Conservation (phyloP, 495 filamentous ascomycete species). For the Penicillium alfredii region DNA sequence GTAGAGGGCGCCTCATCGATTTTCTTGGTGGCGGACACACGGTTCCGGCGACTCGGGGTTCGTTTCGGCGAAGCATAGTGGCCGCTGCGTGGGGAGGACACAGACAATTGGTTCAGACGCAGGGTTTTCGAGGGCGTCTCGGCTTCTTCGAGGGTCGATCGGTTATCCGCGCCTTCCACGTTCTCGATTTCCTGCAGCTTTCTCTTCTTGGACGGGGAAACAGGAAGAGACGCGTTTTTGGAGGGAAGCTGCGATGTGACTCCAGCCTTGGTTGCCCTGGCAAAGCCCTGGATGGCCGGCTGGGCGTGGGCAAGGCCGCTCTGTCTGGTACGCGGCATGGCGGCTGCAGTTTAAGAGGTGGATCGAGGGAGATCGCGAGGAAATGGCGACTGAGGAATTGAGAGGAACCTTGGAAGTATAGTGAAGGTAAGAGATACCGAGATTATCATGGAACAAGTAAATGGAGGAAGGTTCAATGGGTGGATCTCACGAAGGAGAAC, state of each 20-base stretch:
- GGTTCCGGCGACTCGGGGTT: conserved; percentile 15
- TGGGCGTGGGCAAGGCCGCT: conserved; percentile 30
- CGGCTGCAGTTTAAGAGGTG: conserved; percentile 16
- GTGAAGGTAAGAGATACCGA: conserved; percentile 23
- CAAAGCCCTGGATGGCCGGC: conserved; percentile 35
- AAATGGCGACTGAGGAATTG: conserved; percentile 21
- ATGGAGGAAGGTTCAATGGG: conserved; percentile 10
- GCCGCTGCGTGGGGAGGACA: conserved; percentile 35
- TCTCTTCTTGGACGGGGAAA: conserved; percentile 44
- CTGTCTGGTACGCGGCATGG: conserved; percentile 35
- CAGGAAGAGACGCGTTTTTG: conserved; percentile 22
- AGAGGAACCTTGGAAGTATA: conserved; percentile 15
- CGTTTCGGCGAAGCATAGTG: conserved; percentile 29
- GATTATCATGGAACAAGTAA: conserved; percentile 3
- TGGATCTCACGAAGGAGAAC: conserved; percentile 6
- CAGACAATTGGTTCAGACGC: conserved; percentile 32
- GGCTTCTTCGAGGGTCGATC: conserved; percentile 16
- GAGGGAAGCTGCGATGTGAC: conserved; percentile 15
- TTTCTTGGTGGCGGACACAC: conserved; percentile 8
- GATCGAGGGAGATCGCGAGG: conserved; percentile 7
- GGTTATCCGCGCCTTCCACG: conserved; percentile 15
- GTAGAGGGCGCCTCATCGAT: conserved; percentile 9
- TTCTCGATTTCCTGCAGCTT: conserved; percentile 42
- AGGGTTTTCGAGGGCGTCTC: conserved; percentile 39
- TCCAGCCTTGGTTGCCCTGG: conserved; percentile 41